Conservation (phyloP, 2,329 filamentous ascomycete species). For the Diaporthe sp. region DNA sequence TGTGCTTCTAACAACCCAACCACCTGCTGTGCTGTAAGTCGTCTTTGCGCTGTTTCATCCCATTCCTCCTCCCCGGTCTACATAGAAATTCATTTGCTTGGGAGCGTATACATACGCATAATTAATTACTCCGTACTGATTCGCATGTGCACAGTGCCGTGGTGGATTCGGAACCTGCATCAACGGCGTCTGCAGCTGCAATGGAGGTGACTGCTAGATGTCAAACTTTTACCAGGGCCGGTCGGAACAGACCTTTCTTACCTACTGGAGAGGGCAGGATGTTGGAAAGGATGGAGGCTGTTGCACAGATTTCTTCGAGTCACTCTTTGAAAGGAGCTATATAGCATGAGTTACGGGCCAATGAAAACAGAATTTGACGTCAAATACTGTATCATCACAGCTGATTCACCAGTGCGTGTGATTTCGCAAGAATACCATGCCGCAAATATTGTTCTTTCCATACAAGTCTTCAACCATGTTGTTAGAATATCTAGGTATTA, state of each 20-base stretch:
- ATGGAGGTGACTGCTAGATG: conserved; percentile 28
- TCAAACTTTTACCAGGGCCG: no score
- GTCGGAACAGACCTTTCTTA: neutral
- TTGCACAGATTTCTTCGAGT: neutral
- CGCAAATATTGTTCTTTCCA: no score
- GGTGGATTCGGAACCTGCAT: conserved; percentile 29
- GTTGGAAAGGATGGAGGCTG: no score
- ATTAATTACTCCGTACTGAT: neutral
- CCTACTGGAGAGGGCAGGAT: neutral
- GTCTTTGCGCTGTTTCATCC: no score
- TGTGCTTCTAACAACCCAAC: conserved; percentile 16
- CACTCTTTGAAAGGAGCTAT: conserved; percentile 15
- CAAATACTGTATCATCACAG: neutral
- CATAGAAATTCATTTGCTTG: neutral
- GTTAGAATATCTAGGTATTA: no score
- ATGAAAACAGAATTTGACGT: conserved; percentile 9
- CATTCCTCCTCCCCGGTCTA: no score
- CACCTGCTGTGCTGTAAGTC: conserved; percentile 30
- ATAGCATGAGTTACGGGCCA: conserved; percentile 5
- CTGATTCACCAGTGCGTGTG: no score
- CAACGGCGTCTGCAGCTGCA: conserved; percentile 25
- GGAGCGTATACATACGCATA: neutral
- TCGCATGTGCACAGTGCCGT: neutral
- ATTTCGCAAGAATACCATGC: no score
- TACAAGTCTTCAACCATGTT: neutral